Evolutionary conservation across 139 green algal genomes (phyloP), one percentile per base, ranked within the genome.

Genomic region (Asterochloris sp.): DNA sequence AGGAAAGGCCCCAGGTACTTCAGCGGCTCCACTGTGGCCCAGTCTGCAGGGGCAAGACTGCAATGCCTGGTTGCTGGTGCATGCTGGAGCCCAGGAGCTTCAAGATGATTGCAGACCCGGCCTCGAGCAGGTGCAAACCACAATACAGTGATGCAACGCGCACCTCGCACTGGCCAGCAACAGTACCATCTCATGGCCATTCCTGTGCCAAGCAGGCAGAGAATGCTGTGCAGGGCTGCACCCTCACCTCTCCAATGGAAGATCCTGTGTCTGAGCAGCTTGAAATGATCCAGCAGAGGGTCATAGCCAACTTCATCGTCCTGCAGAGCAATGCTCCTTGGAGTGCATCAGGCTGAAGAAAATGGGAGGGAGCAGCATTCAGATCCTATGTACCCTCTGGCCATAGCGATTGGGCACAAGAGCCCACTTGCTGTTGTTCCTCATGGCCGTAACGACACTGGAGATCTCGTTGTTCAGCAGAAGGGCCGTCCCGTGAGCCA

Each of bases 1-100:
- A 99, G 85, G 67, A 99, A 99, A 0, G 97, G 96, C 16, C 84
- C 79, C 38, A 99, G 87, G 80, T 97, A 98, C 38, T 93, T 86
- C 77, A 94, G 86, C 0, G 96, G 94, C 66, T 94, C 86, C 60
- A 98, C 90, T 13, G 83, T 11, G 2, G 78, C 81, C 94, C 91
- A 96, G 76, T 95, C 90, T 96, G 86, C 80, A 73, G n/a, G 29
- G 16, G 24, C 10, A 15, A 28, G 1, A 16, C 19, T 73, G 11
- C 15, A 76, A 77, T 67, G 19, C 12, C 10, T 79, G 74, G 4
- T 21, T 8, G 17, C 66, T 24, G 17, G 66, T 71, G 21, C 21
- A 24, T 8, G 19, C 66, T 2, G 4, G 19, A n/a, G 13, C 17
- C n/a, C 47, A 28, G 26, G 0, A 78, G 29, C 74, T 63, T 63